These are phyloP conservation scores for Penicillium longicatenatum DNA, from an alignment of 495 filamentous ascomycete genomes.

Conservation along the genomic window DNA sequence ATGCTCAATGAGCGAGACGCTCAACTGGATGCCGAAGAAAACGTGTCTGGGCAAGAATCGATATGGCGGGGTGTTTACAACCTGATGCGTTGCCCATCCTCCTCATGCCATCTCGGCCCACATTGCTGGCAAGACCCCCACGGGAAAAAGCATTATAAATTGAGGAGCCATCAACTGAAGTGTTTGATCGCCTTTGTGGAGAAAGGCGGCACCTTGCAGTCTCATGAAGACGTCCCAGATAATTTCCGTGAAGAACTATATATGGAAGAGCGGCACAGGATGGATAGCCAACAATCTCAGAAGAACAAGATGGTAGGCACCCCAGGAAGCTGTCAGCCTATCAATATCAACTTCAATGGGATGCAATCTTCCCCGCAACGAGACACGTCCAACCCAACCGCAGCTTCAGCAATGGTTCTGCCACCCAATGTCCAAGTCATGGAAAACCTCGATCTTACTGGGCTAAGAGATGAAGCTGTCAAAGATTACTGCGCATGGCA, in stretches of 20 bases:
- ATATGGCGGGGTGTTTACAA: constrained; percentile 30
- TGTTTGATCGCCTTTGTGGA: constrained; percentile 15
- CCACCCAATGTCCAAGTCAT: not conserved
- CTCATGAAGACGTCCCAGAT: constrained; percentile 28
- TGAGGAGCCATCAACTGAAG: constrained; percentile 6
- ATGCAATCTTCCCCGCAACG: too few relatives aligned
- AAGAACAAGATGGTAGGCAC: too few relatives aligned
- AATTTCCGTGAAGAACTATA: constrained; percentile 18
- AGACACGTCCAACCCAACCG: not conserved
- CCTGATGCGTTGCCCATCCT: constrained; percentile 28
- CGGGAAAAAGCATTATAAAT: constrained; percentile 31
- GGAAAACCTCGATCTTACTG: constrained; percentile 10
- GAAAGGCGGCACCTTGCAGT: constrained; percentile 17
- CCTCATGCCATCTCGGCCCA: constrained; percentile 22
- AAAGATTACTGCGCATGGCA: constrained; percentile 25
- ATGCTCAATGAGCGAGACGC: not conserved
- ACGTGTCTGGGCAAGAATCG: constrained; percentile 17
- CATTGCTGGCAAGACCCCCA: constrained; percentile 32
- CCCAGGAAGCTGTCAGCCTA: constrained; percentile 10
- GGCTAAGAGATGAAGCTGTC: constrained; percentile 19
- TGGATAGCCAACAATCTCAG: constrained; percentile 16
- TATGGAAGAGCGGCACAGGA: constrained; percentile 28
- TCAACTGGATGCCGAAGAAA: constrained; percentile 7
- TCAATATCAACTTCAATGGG: constrained; percentile 13
- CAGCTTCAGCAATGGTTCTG: not conserved